Evolutionary conservation across 345 rosid genomes (phyloP).

Genomic region (Passiflora organensis): DNA sequence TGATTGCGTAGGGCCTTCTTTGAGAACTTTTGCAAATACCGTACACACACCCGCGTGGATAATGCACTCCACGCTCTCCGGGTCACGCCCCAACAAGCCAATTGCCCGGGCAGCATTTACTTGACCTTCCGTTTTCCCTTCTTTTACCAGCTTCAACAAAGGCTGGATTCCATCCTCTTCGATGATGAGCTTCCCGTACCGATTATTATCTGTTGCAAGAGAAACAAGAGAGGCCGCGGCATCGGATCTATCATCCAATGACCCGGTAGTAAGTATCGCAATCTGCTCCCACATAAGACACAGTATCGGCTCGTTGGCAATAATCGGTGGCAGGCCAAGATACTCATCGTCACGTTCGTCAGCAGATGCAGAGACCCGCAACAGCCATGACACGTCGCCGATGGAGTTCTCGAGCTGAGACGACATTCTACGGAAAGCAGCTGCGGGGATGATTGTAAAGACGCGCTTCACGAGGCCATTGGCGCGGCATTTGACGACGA

Average conservation of each 20-base stretch:
- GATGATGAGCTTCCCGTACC: slow-evolving; percentile 77
- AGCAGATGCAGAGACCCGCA: slow-evolving; percentile 76
- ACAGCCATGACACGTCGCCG: slow-evolving; percentile 93
- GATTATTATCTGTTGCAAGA: slow-evolving; percentile 72
- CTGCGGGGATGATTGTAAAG: slow-evolving; percentile 76
- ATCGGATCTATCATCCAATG: slow-evolving; percentile 60
- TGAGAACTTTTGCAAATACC: slow-evolving; percentile 70
- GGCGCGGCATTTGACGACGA: slow-evolving; percentile 69
- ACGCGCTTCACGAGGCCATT: slow-evolving; percentile 74
- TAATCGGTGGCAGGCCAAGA: slow-evolving; percentile 90
- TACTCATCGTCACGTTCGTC: slow-evolving; percentile 63
- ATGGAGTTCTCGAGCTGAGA: slow-evolving; percentile 79
- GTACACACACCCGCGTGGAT: slow-evolving; percentile 55
- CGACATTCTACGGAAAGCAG: slow-evolving; percentile 74
- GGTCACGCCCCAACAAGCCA: slow-evolving; percentile 73
- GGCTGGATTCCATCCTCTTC: slow-evolving; percentile 93
- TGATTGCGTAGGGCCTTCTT: slow-evolving; percentile 89
- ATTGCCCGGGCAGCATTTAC: slow-evolving; percentile 78
- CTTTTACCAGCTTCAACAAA: slow-evolving; percentile 63
- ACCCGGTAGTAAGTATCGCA: slow-evolving; percentile 68
- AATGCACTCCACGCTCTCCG: slow-evolving; percentile 73
- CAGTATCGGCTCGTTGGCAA: slow-evolving; percentile 87
- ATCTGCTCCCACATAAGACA: slow-evolving; percentile 91
- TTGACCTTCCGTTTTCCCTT: slow-evolving; percentile 74
- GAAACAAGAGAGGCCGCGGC: slow-evolving; percentile 85